Evolutionary conservation across 306 rosid genomes (phyloP).

Genomic region (Hylodesmum podocarpum): DNA sequence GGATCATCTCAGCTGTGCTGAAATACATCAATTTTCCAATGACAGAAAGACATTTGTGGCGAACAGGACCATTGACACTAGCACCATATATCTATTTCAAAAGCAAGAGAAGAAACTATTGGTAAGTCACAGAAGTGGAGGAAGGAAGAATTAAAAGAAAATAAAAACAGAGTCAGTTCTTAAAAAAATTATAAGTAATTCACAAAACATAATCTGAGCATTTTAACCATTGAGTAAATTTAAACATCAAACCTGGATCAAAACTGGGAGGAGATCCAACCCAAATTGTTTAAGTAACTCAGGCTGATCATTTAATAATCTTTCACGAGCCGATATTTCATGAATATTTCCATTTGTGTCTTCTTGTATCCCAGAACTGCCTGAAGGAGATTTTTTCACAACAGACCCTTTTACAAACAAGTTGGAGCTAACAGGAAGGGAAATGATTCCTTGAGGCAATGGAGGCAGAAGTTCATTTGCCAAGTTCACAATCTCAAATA

Average conservation of each 20-base stretch:
- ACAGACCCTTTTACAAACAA: slow-evolving; percentile 64
- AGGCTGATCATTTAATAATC: slow-evolving; percentile 78
- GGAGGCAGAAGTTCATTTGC: slow-evolving; percentile 96
- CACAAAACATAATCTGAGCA: background rate
- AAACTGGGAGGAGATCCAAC: slow-evolving; percentile 83
- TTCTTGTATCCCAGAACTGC: slow-evolving; percentile 72
- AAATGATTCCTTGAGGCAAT: slow-evolving; percentile 80
- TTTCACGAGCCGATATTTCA: slow-evolving; percentile 79
- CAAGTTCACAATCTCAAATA: slow-evolving; percentile 88
- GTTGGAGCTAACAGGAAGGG: slow-evolving; percentile 70
- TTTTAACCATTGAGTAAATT: background rate
- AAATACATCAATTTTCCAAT: slow-evolving; percentile 90
- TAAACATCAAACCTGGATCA: slow-evolving; percentile 56
- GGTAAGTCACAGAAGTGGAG: slow-evolving; percentile 10
- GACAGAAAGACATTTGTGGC: slow-evolving; percentile 86
- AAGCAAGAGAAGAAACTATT: slow-evolving; percentile 10
- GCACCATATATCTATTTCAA: slow-evolving; percentile 77
- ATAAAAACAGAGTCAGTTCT: background rate
- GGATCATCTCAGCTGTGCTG: slow-evolving; percentile 88
- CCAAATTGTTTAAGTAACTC: slow-evolving; percentile 87
- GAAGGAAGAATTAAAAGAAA: background rate
- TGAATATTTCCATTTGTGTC: slow-evolving; percentile 54
- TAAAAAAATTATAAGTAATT: background rate
- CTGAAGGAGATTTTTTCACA: slow-evolving; percentile 59
- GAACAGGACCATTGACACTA: slow-evolving; percentile 89